Evolutionary conservation across 176 grass and related monocot species (phyloP).

Genomic region (Carex kokanica): DNA sequence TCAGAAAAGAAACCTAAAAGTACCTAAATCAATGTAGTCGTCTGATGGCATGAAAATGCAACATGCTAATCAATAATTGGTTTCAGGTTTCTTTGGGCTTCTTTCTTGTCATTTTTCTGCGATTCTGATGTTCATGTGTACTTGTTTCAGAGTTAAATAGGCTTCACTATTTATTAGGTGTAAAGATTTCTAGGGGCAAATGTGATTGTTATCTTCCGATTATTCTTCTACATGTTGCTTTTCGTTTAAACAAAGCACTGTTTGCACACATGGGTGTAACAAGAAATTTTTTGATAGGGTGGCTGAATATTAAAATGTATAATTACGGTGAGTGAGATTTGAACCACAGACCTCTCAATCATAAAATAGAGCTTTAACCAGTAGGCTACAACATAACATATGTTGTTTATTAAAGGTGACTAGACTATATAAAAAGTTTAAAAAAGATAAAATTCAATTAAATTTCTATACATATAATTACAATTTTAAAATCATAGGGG

Average conservation of each 20-base stretch:
- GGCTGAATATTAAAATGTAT: too few species aligned
- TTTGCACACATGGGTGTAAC: too few species aligned
- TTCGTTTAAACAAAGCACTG: background rate
- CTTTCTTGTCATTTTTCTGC: conserved; percentile 3
- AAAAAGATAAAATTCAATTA: too few species aligned
- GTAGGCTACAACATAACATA: too few species aligned
- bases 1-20: background rate
- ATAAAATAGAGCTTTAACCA: too few species aligned
- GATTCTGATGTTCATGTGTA: conserved; percentile 1
- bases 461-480: too few species aligned
- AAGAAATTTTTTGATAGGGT: too few species aligned
- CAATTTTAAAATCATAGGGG: too few species aligned
- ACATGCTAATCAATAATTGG: conserved; percentile 6
- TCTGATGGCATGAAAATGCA: background rate
- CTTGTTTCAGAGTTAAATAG: conserved; percentile 1
- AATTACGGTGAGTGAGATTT: too few species aligned
- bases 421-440: too few species aligned
- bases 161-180: background rate
- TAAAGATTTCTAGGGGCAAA: background rate
- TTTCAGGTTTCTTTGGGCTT: background rate
- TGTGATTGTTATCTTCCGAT: conserved; percentile 4
- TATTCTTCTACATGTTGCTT: background rate
- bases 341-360: too few species aligned
- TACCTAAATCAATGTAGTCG: background rate
- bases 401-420: too few species aligned